These are phyloP conservation scores for Lupinus albus DNA, from an alignment of 306 rosid genomes.

Conservation along the genomic window DNA sequence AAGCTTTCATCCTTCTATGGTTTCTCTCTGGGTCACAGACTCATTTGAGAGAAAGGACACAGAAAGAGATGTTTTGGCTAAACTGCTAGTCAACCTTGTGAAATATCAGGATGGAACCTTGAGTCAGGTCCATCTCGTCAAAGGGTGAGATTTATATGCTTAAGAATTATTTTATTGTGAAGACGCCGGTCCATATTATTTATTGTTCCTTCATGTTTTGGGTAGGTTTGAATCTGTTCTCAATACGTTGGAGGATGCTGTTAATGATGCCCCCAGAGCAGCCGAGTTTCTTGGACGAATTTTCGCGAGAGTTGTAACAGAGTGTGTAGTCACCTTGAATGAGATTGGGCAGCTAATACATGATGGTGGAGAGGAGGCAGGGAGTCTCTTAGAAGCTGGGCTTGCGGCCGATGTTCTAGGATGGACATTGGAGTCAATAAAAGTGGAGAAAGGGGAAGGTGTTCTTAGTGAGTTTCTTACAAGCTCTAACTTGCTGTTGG, in stretches of 20 bases:
- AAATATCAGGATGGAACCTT: too few species aligned
- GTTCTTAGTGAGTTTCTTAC: constrained; percentile 49
- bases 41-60: constrained; percentile 81
- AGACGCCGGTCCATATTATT: not conserved
- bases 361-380: constrained; percentile 80
- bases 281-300: constrained; percentile 75
- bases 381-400: constrained; percentile 60
- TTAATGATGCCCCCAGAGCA: constrained; percentile 89
- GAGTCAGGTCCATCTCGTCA: too few species aligned
- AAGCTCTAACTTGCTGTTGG: constrained; percentile 63
- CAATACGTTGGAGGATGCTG: constrained; percentile 68
- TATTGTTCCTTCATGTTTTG: not conserved
- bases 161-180: constrained; percentile 2
- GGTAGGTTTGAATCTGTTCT: constrained; percentile 76
- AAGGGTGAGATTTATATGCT: constrained; percentile 55
- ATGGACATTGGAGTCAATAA: constrained; percentile 62
- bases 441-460: constrained; percentile 62
- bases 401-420: constrained; percentile 88
- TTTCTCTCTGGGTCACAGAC: constrained; percentile 79
- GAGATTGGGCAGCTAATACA: constrained; percentile 64
- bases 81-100: too few species aligned
- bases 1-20: constrained; percentile 79
- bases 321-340: constrained; percentile 56
- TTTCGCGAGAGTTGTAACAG: constrained; percentile 56
- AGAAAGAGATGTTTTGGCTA: constrained; percentile 42